Evolutionary conservation across 2,329 filamentous ascomycete genomes (phyloP), one percentile per base, ranked within the genome.

Genomic region (Hypoxylon sp.): DNA sequence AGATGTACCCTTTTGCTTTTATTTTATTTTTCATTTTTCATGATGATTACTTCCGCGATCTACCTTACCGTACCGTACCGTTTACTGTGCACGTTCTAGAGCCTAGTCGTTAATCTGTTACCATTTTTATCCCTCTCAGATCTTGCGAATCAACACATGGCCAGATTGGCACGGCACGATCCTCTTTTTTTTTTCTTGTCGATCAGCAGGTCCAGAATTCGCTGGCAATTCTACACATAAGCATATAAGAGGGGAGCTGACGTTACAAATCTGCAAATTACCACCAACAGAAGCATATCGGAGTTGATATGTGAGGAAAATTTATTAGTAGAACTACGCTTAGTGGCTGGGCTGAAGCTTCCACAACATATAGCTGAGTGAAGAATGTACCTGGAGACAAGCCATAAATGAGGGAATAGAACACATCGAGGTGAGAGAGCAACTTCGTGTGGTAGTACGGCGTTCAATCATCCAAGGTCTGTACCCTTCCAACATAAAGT

Each of bases 121-220:
- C 67, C 64, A 55, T 57, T 65, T 67, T 70, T 54, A 65, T 47
- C 60, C 26, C 26, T 54, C 35, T 53, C 9, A 70, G 68, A 68
- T 70, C 65, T 70, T 60, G 48, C 39, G 14, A 57, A 42, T 35
- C 35, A 70, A 64, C 67, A 67, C 63, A 70, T 70, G 67, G 57
- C 57, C 31, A 61, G 47, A 61, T 52, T 68, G 44, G 52, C 57
- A 67, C 63, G 54, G 29, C 59, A 61, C 64, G 67, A 33, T 51
- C 50, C 55, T 51, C 44, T 68, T 67, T 67, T 59, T 59, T 59
- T 67, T 67, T 59, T 51, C 58, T 58, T 68, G 65, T 60, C 65
- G 68, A 70, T 70, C 68, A 62, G 46, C 31, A 53, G 42, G 35
- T 46, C 42, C 44, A 62, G 35, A 59, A 59, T 60, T 64, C 22